Evolutionary conservation across 306 rosid genomes (phyloP), one percentile per base, ranked within the genome.

Genomic region (Alnus glutinosa): DNA sequence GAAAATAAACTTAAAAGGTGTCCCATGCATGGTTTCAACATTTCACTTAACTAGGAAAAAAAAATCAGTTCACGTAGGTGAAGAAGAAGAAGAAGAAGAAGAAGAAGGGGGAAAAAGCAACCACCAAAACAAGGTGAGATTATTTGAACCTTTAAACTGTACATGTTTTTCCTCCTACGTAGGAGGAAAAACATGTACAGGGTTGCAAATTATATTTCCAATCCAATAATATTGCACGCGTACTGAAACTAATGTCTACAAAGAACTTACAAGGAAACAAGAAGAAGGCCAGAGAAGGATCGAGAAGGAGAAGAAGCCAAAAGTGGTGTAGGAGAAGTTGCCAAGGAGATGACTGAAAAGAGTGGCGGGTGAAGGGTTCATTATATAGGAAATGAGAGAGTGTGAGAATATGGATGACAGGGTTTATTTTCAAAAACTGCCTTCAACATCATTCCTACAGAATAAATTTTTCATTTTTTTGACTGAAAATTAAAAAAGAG

Each of bases 301-400:
- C n/a, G 77, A 61, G 63, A 51, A 39, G 73, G 39, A 68, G 75
- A 28, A 71, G 9, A 11, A 48, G 18, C 50, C n/a, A 7, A 34
- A 75, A 49, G 64, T 14, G 34, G 44, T 37, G 37, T 52, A 28
- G 34, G 18, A 75, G 74, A 18, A 68, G n/a, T 1, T 36, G 47
- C 32, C 16, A 71, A 82, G 83, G 80, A 74, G 82, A 71, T 2
- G 77, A 55, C 67, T 80, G 88, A 63, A 68, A 62, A 76, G 70
- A 80, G 69, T 36, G 55, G 77, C 59, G 58, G 15, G 9, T n/a
- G 55, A 68, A 68, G 85, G 79, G 81, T 78, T 81, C 86, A 73
- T 70, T 89, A 75, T 83, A 84, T 85, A 89, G 81, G 83, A 83
- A 42, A 66, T 81, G 30, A 70, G 28, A 59, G 71, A 61, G 44